Conservation (phyloP, 768 basidiomycete genomes). For the Auricularia cornea region DNA sequence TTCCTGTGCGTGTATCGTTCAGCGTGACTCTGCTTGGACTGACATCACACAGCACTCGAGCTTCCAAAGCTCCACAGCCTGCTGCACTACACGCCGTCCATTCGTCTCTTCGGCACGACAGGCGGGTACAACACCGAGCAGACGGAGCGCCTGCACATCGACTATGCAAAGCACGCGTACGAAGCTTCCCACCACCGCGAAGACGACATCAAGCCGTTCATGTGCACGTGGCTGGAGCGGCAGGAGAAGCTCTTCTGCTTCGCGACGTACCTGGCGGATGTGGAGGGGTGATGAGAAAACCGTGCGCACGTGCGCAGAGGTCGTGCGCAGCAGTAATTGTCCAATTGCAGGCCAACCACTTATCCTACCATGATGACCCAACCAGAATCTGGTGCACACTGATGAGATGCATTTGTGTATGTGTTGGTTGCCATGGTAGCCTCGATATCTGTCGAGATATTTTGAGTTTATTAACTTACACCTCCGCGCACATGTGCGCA, state of each 20-base stretch:
- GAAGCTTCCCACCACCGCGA: constrained; percentile 38
- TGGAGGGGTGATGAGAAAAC: no score
- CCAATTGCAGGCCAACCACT: no score
- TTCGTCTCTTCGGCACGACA: constrained; percentile 25
- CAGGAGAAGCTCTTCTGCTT: not conserved
- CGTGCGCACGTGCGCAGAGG: no score
- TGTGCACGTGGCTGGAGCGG: not conserved
- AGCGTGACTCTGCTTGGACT: no score
- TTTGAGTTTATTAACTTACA: no score
- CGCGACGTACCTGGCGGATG: not conserved
- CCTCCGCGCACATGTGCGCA: no score
- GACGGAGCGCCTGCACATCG: constrained; percentile 30
- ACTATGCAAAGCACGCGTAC: constrained; percentile 24
- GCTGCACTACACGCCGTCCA: constrained; percentile 25
- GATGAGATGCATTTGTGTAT: no score
- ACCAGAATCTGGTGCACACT: no score
- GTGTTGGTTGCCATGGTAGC: no score
- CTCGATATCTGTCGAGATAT: no score
- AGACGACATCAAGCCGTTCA: not conserved
- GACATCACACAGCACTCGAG: constrained; percentile 21
- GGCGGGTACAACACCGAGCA: constrained; percentile 35
- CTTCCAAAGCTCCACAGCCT: constrained; percentile 36
- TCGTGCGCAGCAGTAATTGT: no score
- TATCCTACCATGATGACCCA: no score
- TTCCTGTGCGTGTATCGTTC: constrained; percentile 23